Evolutionary conservation across 257 asterid genomes (phyloP).

Genomic region (Perilla frutescens): DNA sequence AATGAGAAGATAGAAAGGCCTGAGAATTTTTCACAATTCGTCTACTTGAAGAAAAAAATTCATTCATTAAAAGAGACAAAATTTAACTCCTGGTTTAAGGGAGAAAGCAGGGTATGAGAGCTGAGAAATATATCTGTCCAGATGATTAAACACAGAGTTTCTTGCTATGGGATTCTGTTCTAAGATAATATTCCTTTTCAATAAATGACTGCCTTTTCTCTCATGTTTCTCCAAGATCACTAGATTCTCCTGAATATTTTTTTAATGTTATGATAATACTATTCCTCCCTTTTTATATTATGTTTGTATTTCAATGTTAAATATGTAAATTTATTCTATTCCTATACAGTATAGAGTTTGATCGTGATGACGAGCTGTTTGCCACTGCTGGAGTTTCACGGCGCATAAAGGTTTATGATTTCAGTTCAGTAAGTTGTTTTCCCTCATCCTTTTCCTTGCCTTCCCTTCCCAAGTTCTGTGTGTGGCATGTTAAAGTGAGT

Average conservation of each 20-base stretch:
- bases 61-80: slow-evolving; percentile 1
- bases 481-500: slow-evolving; percentile 7
- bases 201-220: slow-evolving; percentile 22
- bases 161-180: slow-evolving; percentile 3
- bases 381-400: slow-evolving; percentile 91
- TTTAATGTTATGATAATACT: slow-evolving; percentile 6
- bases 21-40: not conserved
- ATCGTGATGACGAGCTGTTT: slow-evolving; percentile 83
- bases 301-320: slow-evolving; percentile 24
- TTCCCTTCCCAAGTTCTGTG: slow-evolving; percentile 18
- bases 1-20: slow-evolving; percentile 13
- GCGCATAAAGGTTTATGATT: slow-evolving; percentile 75
- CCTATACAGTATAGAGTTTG: slow-evolving; percentile 77
- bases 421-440: slow-evolving; percentile 56
- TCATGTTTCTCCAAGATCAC: not conserved
- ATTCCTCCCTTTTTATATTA: not conserved
- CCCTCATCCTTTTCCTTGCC: slow-evolving; percentile 17
- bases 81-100: slow-evolving; percentile 1
- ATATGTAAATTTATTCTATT: slow-evolving; percentile 15
- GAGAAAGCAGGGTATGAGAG: not conserved
- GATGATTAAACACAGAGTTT: not conserved
- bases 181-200: slow-evolving; percentile 8
- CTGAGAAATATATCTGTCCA: not conserved
- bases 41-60: slow-evolving; percentile 9
- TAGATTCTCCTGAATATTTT: slow-evolving; percentile 14